Conservation (phyloP, 352 stramenopile genomes). For the Phytopythium boreale region DNA sequence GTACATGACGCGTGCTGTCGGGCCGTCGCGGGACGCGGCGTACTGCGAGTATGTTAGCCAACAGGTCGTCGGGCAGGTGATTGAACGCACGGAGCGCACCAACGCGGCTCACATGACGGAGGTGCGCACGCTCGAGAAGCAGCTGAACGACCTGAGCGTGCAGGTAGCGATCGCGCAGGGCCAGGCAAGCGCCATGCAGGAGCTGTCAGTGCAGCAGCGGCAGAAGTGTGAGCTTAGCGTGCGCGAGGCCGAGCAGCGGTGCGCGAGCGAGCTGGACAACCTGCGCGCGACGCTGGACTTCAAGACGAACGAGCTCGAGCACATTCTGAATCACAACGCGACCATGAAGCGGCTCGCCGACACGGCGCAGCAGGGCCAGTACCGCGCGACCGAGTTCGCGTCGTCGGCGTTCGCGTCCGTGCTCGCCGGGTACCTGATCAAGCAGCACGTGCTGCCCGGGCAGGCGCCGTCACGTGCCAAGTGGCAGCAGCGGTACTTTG, state of each 20-base stretch:
- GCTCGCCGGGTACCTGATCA: constrained; percentile 84
- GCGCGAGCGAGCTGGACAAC: constrained; percentile 54
- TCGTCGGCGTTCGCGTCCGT: constrained; percentile 63
- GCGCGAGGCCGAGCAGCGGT: constrained; percentile 75
- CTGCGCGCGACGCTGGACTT: constrained; percentile 77
- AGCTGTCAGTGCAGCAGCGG: constrained; percentile 70
- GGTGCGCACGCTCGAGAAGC: constrained; percentile 68
- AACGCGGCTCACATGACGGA: constrained; percentile 78
- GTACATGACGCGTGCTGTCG: constrained; percentile 61
- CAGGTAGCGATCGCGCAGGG: constrained; percentile 79
- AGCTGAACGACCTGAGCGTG: constrained; percentile 81
- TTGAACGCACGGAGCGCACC: constrained; percentile 71
- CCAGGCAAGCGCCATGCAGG: constrained; percentile 79
- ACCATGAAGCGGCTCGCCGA: constrained; percentile 85
- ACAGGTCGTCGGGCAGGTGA: constrained; percentile 62
- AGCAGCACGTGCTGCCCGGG: constrained; percentile 64
- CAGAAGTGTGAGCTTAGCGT: constrained; percentile 77
- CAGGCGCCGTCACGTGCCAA: constrained; percentile 42
- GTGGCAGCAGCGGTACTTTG: constrained; percentile 88
- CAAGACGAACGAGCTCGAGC: constrained; percentile 86
- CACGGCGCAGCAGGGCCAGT: constrained; percentile 82
- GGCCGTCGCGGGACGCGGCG: constrained; percentile 72
- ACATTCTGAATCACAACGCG: constrained; percentile 86
- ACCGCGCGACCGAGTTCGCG: constrained; percentile 81
- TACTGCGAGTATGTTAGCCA: constrained; percentile 87